Evolutionary conservation across 306 rosid genomes (phyloP).

Genomic region (Canavalia ensiformis): DNA sequence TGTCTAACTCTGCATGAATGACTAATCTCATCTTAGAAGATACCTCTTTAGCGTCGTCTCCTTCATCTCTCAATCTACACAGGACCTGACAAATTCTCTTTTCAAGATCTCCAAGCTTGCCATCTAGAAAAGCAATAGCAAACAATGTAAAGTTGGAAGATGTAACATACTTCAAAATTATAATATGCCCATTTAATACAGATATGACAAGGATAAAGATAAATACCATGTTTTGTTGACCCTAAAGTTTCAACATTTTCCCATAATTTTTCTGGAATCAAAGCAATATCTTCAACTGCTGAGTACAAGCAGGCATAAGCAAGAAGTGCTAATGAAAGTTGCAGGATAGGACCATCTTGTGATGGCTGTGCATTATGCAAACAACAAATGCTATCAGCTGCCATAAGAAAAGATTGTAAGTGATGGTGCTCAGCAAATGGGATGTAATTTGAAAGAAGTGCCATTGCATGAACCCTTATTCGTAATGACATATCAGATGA

Average conservation of each 20-base stretch:
- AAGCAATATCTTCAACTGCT: constrained; percentile 78
- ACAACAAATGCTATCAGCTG: constrained; percentile 77
- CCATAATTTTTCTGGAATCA: constrained; percentile 88
- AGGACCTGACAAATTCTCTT: constrained; percentile 80
- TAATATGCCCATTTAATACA: constrained; percentile 30
- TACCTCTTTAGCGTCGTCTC: constrained; percentile 86
- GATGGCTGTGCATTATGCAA: constrained; percentile 60
- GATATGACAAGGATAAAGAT: constrained; percentile 34
- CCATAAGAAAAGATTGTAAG: constrained; percentile 77
- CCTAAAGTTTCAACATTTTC: constrained; percentile 73
- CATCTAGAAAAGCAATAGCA: constrained; percentile 58
- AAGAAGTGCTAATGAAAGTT: constrained; percentile 84
- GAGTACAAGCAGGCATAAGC: constrained; percentile 83
- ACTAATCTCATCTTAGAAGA: constrained; percentile 40
- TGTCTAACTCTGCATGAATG: constrained; percentile 22
- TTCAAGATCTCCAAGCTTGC: constrained; percentile 79
- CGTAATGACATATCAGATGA: constrained; percentile 73
- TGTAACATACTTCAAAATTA: constrained; percentile 30
- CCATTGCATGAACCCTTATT: constrained; percentile 76
- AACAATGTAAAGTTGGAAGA: constrained; percentile 30
- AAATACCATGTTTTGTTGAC: constrained; percentile 69
- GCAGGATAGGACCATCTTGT: constrained; percentile 75
- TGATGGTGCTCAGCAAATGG: constrained; percentile 81
- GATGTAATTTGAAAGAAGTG: constrained; percentile 76
- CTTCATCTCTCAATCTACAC: constrained; percentile 78